Conservation (phyloP, 1,284 basidiomycete genomes). For the Stereum hirsutum region DNA sequence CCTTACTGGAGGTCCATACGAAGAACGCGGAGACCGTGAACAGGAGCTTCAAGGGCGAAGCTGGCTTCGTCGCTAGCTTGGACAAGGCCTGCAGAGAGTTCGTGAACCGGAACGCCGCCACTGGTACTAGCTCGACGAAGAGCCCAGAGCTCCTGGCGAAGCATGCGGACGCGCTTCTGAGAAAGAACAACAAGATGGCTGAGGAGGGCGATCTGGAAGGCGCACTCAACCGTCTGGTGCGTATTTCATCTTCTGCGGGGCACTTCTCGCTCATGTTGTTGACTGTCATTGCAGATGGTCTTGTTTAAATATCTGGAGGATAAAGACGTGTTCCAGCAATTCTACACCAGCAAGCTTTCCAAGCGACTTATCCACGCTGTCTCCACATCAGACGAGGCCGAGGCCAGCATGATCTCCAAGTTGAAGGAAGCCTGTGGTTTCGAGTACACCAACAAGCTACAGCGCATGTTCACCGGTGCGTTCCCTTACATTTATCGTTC, state of each 20-base stretch:
- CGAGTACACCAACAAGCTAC: constrained; percentile 97
- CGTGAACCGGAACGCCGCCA: constrained; percentile 91
- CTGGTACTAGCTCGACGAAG: constrained; percentile 75
- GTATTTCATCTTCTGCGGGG: constrained; percentile 19
- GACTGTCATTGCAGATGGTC: constrained; percentile 62
- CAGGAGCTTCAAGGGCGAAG: constrained; percentile 88
- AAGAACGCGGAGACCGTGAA: constrained; percentile 91
- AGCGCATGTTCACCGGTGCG: constrained; percentile 95
- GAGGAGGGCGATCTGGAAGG: constrained; percentile 89
- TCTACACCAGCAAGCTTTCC: constrained; percentile 96
- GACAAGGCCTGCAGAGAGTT: constrained; percentile 97
- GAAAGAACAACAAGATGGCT: constrained; percentile 94
- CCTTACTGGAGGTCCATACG: constrained; percentile 83
- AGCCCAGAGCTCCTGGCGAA: constrained; percentile 94
- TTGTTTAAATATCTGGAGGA: constrained; percentile 99
- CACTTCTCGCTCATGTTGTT: constrained; percentile 1
- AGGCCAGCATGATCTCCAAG: constrained; percentile 98
- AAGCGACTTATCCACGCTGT: constrained; percentile 90
- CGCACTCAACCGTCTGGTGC: constrained; percentile 83
- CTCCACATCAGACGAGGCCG: constrained; percentile 94
- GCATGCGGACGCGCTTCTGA: constrained; percentile 85
- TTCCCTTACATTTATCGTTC: constrained; percentile 1
- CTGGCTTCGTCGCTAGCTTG: constrained; percentile 90
- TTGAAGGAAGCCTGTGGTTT: constrained; percentile 98
- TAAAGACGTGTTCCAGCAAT: constrained; percentile 99